Percentiles rank a stretch among this genome's conserved stretches.
These are phyloP conservation scores for Elongisporangium prolatum DNA, from an alignment of 352 stramenopile species.

Conservation along the genomic window DNA sequence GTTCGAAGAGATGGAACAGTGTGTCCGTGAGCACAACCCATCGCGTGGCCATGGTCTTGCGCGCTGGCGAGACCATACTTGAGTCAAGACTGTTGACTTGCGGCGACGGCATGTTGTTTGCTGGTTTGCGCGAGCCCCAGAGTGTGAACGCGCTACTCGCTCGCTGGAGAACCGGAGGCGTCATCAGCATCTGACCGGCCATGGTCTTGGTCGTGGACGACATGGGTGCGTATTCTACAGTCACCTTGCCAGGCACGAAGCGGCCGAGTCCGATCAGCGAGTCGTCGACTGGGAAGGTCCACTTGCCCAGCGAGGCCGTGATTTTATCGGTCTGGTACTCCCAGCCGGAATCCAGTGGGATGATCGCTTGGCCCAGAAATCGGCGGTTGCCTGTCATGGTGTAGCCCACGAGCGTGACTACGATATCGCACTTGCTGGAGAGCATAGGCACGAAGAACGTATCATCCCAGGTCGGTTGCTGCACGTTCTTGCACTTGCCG, in stretches of 20 bases:
- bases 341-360: constrained; percentile 58
- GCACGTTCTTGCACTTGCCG: constrained; percentile 42
- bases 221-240: constrained; percentile 52
- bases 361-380: constrained; percentile 66
- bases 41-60: constrained; percentile 57
- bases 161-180: constrained; percentile 31
- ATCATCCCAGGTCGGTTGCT: constrained; percentile 55
- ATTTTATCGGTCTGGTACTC: constrained; percentile 30
- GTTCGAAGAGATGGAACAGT: constrained; percentile 70
- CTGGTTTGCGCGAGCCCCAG: constrained; percentile 47
- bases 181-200: constrained; percentile 73
- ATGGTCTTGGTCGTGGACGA: constrained; percentile 59
- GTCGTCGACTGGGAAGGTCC: constrained; percentile 78
- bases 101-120: constrained; percentile 38
- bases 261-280: constrained; percentile 59
- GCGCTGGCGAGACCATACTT: constrained; percentile 16
- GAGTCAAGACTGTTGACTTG: neutral
- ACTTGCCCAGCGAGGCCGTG: constrained; percentile 52
- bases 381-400: constrained; percentile 43
- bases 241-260: constrained; percentile 56
- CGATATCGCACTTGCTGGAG: constrained; percentile 77
- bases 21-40: constrained; percentile 83
- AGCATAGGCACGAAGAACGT: constrained; percentile 76
- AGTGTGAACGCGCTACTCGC: constrained; percentile 50
- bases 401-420: constrained; percentile 70